These are phyloP conservation scores for Botryosphaeria dothidea DNA, from an alignment of 2,329 filamentous ascomycete genomes.

Conservation along the genomic window DNA sequence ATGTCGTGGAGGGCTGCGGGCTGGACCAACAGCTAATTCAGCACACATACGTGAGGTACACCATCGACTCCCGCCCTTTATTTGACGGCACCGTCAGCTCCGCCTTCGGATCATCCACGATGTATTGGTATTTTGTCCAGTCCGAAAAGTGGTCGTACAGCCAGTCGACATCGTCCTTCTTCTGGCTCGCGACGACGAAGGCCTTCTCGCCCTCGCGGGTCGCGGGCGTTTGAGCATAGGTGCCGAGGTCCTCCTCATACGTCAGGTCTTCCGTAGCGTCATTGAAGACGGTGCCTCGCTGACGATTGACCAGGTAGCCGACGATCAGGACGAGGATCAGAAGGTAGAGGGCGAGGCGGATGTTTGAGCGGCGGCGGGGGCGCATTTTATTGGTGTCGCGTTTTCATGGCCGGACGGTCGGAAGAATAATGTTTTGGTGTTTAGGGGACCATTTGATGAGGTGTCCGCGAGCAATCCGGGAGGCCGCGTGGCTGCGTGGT, in stretches of 20 bases:
- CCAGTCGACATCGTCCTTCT: slow-evolving; percentile 44
- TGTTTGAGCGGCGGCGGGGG: slow-evolving; percentile 16
- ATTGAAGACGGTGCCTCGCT: neutral
- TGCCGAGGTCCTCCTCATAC: slow-evolving; percentile 16
- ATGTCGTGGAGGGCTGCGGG: neutral
- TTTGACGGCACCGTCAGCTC: slow-evolving; percentile 46
- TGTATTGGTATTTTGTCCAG: slow-evolving; percentile 45
- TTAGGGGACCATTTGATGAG: slow-evolving; percentile 10
- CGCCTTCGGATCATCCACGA: slow-evolving; percentile 42
- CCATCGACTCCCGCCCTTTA: slow-evolving; percentile 53
- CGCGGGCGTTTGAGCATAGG: neutral
- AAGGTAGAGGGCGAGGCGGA: slow-evolving; percentile 19
- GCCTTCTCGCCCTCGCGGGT: slow-evolving; percentile 24
- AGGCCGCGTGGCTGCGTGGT: slow-evolving; percentile 14
- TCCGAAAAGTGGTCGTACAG: slow-evolving; percentile 38
- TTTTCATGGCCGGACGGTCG: slow-evolving; percentile 6
- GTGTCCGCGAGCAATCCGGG: neutral
- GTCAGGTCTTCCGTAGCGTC: slow-evolving; percentile 9
- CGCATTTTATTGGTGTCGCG: neutral
- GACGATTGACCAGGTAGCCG: slow-evolving; percentile 18
- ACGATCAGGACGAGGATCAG: slow-evolving; percentile 15
- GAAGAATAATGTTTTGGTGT: neutral
- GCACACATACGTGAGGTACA: slow-evolving; percentile 46
- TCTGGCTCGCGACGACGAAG: slow-evolving; percentile 41
- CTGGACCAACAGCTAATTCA: neutral